Conservation (phyloP, 345 rosid species). For the Kernera saxatilis region DNA sequence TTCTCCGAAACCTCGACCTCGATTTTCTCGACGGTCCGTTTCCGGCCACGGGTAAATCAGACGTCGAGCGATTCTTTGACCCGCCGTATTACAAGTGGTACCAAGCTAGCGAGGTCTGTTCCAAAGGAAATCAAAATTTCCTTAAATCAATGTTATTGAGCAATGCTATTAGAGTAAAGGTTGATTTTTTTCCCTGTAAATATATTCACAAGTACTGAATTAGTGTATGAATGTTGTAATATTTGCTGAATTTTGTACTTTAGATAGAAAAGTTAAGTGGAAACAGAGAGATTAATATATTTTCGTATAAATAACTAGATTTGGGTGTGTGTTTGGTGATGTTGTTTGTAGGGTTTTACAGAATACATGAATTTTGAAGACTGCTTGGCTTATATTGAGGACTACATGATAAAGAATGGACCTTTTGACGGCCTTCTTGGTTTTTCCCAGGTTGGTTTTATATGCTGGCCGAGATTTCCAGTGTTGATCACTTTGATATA, state of each 20-base stretch:
- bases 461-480: background rate
- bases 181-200: background rate
- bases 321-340: background rate
- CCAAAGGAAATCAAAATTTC: background rate
- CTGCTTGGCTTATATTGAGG: conserved; percentile 35
- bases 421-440: conserved; percentile 52
- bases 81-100: conserved; percentile 48
- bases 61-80: conserved; percentile 36
- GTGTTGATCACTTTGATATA: background rate
- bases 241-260: background rate
- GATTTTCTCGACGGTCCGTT: conserved; percentile 41
- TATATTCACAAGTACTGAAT: background rate
- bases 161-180: background rate
- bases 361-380: conserved; percentile 41
- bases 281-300: background rate
- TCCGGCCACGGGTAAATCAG: conserved; percentile 39
- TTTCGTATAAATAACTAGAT: background rate
- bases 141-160: background rate
- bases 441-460: conserved; percentile 38
- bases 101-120: conserved; percentile 29
- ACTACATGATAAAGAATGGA: conserved; percentile 40
- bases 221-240: background rate
- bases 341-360: conserved; percentile 19
- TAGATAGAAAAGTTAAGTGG: no score
- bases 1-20: conserved; percentile 34